Evolutionary conservation across 129 eudicot species (phyloP).

Genomic region (Glebionis coronaria): DNA sequence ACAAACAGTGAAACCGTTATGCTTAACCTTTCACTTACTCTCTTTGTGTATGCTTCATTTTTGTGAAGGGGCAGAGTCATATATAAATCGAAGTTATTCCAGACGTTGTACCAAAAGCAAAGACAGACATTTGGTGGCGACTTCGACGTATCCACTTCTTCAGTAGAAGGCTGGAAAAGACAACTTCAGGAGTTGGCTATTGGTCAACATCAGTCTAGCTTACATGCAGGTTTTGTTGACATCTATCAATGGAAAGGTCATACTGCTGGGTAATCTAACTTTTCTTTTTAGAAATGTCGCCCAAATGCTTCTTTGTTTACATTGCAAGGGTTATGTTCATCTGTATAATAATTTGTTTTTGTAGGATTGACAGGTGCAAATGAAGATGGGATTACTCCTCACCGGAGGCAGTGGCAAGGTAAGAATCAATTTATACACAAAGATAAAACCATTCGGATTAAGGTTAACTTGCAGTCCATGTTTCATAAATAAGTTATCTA

Average conservation of each 20-base stretch:
- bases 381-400: slow-evolving; percentile 80
- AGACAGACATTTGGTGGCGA: no score
- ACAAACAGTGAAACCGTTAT: neutral
- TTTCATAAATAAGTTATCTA: no score
- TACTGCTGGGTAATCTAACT: slow-evolving; percentile 48
- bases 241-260: slow-evolving; percentile 82
- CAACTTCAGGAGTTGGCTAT: slow-evolving; percentile 60
- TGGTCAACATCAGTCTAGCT: slow-evolving; percentile 48
- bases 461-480: no score
- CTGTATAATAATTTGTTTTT: neutral
- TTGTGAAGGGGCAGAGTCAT: slow-evolving; percentile 51
- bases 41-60: slow-evolving; percentile 7
- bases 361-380: slow-evolving; percentile 72
- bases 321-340: neutral
- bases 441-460: no score
- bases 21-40: slow-evolving; percentile 9
- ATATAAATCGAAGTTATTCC: slow-evolving; percentile 5
- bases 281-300: neutral
- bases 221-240: slow-evolving; percentile 52
- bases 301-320: neutral
- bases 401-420: slow-evolving; percentile 95
- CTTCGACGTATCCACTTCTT: slow-evolving; percentile 20
- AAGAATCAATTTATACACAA: neutral
- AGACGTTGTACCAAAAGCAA: no score
- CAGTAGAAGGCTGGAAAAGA: slow-evolving; percentile 39